These are phyloP conservation scores for Dictyostelium purpureum DNA, from an alignment of 78 protist genomes.

Conservation along the genomic window DNA sequence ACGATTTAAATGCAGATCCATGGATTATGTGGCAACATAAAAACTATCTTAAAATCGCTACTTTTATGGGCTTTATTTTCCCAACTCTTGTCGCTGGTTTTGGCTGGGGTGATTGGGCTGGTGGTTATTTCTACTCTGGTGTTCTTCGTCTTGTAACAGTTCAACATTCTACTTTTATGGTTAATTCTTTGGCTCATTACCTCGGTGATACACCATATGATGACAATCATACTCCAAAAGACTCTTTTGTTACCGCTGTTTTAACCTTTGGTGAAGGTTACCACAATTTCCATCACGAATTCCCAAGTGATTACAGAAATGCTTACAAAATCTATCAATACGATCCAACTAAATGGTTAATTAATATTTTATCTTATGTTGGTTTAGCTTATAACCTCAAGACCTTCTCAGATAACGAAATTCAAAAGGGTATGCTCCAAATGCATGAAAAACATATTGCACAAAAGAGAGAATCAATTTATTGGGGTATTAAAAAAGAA, in stretches of 20 bases:
- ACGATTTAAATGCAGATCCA: conserved; percentile 76
- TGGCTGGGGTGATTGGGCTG: conserved; percentile 86
- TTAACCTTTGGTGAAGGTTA: conserved; percentile 94
- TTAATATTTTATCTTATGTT: not conserved
- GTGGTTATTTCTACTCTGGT: conserved; percentile 87
- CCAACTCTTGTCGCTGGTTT: conserved; percentile 84
- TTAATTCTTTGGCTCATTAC: conserved; percentile 91
- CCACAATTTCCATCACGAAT: conserved; percentile 95
- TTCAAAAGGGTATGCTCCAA: conserved; percentile 81
- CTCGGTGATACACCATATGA: conserved; percentile 82
- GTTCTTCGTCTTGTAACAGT: conserved; percentile 68
- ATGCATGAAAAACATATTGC: conserved; percentile 22
- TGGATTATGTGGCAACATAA: conserved; percentile 84
- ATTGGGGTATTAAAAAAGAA: conserved; percentile 65
- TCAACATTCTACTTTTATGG: conserved; percentile 90
- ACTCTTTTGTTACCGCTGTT: conserved; percentile 82
- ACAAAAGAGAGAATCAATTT: not conserved
- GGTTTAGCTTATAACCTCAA: conserved; percentile 81
- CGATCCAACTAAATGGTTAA: conserved; percentile 93
- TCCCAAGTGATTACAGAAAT: conserved; percentile 91
- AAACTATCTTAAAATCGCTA: conserved; percentile 73
- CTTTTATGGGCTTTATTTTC: conserved; percentile 57
- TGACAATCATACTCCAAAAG: conserved; percentile 72
- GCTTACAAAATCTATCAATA: conserved; percentile 82
- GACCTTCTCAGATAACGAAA: conserved; percentile 66